Percentiles rank a stretch among this genome's conserved stretches.
Conservation (phyloP, 2,329 filamentous ascomycete genomes). For the Pochonia chlamydosporia region DNA sequence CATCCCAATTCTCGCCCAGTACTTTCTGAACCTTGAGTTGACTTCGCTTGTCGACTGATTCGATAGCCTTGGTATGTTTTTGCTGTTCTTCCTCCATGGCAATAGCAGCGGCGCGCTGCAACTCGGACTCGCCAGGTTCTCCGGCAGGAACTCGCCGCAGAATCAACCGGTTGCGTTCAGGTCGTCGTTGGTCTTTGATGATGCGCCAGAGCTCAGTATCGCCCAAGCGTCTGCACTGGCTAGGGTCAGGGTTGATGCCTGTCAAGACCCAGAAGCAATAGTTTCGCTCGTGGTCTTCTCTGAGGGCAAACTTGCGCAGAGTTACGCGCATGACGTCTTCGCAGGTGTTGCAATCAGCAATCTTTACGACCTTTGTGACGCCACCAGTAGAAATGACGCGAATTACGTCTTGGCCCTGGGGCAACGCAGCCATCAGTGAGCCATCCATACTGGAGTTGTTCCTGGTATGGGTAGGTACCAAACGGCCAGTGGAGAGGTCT, state of each 20-base stretch:
- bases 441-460: slow-evolving; percentile 81
- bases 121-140: slow-evolving; percentile 80
- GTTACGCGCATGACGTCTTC: slow-evolving; percentile 92
- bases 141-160: slow-evolving; percentile 87
- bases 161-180: slow-evolving; percentile 86
- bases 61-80: slow-evolving; percentile 58
- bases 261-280: slow-evolving; percentile 96
- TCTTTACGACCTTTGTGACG: slow-evolving; percentile 88
- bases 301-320: slow-evolving; percentile 78
- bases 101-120: slow-evolving; percentile 82
- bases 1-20: slow-evolving; percentile 80
- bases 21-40: slow-evolving; percentile 85
- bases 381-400: slow-evolving; percentile 89
- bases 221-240: slow-evolving; percentile 72
- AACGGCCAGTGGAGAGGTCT: slow-evolving; percentile 56
- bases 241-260: slow-evolving; percentile 76
- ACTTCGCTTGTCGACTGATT: slow-evolving; percentile 66
- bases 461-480: slow-evolving; percentile 65
- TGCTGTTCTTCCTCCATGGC: slow-evolving; percentile 81
- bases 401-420: slow-evolving; percentile 81
- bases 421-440: slow-evolving; percentile 78
- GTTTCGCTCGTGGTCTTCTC: slow-evolving; percentile 86
- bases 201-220: slow-evolving; percentile 88
- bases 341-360: slow-evolving; percentile 82
- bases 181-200: slow-evolving; percentile 77